Evolutionary conservation across 225 moss, liverwort and hornwort genomes (phyloP).

Genomic region (Takakia lepidozioides): DNA sequence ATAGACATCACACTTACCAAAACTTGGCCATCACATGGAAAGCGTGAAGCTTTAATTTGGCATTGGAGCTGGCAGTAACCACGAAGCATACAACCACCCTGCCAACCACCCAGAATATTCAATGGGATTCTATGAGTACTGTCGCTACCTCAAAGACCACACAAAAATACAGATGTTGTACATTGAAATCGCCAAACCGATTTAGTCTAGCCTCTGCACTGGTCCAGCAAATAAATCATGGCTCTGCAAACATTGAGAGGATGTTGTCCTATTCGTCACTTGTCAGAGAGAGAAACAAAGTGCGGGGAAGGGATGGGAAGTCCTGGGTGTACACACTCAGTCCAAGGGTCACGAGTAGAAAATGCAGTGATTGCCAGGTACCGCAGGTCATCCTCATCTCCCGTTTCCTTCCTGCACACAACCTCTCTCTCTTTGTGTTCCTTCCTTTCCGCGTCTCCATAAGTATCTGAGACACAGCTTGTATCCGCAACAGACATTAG

Average conservation of each 20-base stretch:
- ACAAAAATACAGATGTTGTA: no score
- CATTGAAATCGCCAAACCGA: no score
- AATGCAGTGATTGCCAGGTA: conserved; percentile 77
- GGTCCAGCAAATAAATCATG: no score
- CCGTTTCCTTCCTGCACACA: conserved; percentile 16
- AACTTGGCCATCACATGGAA: conserved; percentile 46
- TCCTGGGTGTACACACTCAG: no score
- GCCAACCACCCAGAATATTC: conserved; percentile 9
- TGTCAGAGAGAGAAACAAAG: no score
- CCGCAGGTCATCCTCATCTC: conserved; percentile 66
- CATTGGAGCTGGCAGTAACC: conserved; percentile 82
- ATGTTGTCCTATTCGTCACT: no score
- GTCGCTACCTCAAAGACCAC: no score
- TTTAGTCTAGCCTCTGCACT: no score
- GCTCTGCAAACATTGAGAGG: no score
- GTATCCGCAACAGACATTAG: conserved; percentile 9
- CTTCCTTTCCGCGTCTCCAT: neutral
- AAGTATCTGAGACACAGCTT: conserved; percentile 3
- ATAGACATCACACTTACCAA: no score
- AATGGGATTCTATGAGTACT: no score
- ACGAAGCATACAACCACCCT: conserved; percentile 67
- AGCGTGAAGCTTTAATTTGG: conserved; percentile 54
- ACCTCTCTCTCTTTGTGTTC: conserved; percentile 14
- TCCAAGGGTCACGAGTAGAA: conserved; percentile 36
- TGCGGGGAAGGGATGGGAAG: no score